phyloP scores from a whole-genome alignment of 1,284 basidiomycete species.

The Mycena sp. region DNA sequence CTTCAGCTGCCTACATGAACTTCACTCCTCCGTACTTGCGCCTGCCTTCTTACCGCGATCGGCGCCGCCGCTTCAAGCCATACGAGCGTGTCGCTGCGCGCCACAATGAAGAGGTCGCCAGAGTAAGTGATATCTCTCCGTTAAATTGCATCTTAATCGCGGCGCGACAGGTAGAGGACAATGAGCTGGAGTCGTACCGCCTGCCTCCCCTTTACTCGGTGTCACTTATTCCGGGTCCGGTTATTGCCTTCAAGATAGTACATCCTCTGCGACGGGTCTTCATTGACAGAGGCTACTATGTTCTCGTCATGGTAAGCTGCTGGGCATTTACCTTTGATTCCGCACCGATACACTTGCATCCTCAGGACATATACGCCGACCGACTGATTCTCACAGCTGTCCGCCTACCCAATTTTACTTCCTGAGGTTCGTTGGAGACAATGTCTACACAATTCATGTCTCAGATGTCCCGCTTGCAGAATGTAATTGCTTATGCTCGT shows the following conservation, averaged over 20 bases:
- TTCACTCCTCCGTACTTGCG: background rate
- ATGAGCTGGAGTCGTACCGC: background rate
- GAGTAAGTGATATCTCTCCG: background rate
- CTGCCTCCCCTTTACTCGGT: background rate
- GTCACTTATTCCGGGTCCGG: background rate
- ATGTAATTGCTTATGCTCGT: too few species aligned
- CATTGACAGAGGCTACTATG: background rate
- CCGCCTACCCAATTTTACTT: too few species aligned
- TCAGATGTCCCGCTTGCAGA: too few species aligned
- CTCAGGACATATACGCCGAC: background rate
- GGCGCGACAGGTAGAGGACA: background rate
- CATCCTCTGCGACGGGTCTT: background rate
- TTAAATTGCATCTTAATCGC: background rate
- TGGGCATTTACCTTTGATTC: background rate
- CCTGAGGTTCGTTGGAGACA: too few species aligned
- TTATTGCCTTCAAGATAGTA: background rate
- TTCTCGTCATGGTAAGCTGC: background rate
- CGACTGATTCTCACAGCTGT: background rate
- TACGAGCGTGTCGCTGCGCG: background rate
- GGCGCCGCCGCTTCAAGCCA: background rate
- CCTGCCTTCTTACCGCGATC: background rate
- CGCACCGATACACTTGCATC: background rate
- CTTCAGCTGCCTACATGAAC: background rate
- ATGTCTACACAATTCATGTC: too few species aligned
- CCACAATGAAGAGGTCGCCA: background rate